These are phyloP conservation scores for Kuraishia ogatae DNA, from an alignment of 805 yeast species.

Conservation along the genomic window DNA sequence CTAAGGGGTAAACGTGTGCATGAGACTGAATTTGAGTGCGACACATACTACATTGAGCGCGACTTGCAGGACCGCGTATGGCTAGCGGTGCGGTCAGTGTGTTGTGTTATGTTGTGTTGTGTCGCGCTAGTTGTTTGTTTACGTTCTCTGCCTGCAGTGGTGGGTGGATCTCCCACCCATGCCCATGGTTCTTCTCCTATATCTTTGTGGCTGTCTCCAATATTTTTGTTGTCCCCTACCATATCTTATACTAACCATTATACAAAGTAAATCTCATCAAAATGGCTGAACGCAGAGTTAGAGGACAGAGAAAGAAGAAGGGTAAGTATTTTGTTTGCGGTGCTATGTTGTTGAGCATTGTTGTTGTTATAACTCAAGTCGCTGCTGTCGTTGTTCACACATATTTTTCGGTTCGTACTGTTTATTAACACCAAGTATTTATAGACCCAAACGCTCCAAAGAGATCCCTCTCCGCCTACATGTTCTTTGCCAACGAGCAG, in stretches of 20 bases:
- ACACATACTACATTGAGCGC: neutral
- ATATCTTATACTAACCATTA: neutral
- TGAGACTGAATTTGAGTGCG: neutral
- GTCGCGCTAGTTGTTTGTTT: neutral
- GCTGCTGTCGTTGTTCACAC: neutral
- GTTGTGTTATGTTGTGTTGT: neutral
- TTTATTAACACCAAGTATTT: conserved; percentile 1
- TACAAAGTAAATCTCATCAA: neutral
- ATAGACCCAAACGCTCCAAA: conserved; percentile 96
- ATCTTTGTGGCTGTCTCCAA: neutral
- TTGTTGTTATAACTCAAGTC: neutral
- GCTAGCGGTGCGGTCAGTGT: neutral
- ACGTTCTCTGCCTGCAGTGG: neutral
- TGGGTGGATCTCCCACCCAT: neutral
- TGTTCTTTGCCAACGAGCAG: conserved; percentile 97
- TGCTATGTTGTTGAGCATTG: neutral
- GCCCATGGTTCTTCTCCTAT: neutral
- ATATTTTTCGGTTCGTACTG: neutral
- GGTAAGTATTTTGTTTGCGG: conserved; percentile 5
- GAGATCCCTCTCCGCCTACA: conserved; percentile 96
- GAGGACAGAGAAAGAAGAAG: conserved; percentile 28
- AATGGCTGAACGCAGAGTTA: conserved; percentile 20
- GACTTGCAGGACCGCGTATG: neutral
- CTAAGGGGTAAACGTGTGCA: neutral
- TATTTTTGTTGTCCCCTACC: neutral